Percentiles rank a stretch among this genome's conserved stretches.
Conservation (phyloP, 1,284 basidiomycete species). For the Ganoderma sinense region DNA sequence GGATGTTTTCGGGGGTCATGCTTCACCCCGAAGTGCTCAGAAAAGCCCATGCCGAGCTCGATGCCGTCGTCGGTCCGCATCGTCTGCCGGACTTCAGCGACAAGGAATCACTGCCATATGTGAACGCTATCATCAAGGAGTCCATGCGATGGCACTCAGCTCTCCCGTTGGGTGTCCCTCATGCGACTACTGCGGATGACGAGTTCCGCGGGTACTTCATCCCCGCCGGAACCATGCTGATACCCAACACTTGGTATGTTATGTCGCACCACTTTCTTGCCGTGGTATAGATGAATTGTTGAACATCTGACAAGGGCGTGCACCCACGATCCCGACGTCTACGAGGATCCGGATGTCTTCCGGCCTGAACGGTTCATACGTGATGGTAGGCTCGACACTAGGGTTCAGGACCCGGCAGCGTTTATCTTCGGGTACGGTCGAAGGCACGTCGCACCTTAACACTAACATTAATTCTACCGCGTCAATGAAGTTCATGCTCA, state of each 20-base stretch:
- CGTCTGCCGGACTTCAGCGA: constrained; percentile 30
- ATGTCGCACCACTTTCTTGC: constrained; percentile 3
- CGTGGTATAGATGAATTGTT: not conserved
- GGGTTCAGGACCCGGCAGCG: constrained; percentile 12
- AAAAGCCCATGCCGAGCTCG: constrained; percentile 41
- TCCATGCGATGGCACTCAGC: constrained; percentile 23
- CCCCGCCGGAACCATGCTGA: constrained; percentile 30
- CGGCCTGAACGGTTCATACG: constrained; percentile 28
- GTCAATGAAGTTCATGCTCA: not conserved
- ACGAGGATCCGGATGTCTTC: constrained; percentile 25
- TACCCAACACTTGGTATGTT: constrained; percentile 33
- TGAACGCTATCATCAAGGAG: constrained; percentile 20
- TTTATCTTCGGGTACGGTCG: constrained; percentile 33
- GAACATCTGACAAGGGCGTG: constrained; percentile 18
- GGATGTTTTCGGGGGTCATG: constrained; percentile 30
- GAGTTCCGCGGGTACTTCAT: constrained; percentile 29
- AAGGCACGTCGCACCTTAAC: not conserved
- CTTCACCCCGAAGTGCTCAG: constrained; percentile 34
- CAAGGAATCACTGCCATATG: constrained; percentile 30
- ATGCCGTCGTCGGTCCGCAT: constrained; percentile 36
- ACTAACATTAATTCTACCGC: no score
- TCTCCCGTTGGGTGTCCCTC: constrained; percentile 12
- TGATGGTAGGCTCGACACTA: constrained; percentile 21
- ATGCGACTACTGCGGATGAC: constrained; percentile 18
- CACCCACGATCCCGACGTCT: constrained; percentile 27